These are phyloP conservation scores for Biscogniauxia mediterranea DNA, from an alignment of 2,329 filamentous ascomycete genomes.

Conservation along the genomic window DNA sequence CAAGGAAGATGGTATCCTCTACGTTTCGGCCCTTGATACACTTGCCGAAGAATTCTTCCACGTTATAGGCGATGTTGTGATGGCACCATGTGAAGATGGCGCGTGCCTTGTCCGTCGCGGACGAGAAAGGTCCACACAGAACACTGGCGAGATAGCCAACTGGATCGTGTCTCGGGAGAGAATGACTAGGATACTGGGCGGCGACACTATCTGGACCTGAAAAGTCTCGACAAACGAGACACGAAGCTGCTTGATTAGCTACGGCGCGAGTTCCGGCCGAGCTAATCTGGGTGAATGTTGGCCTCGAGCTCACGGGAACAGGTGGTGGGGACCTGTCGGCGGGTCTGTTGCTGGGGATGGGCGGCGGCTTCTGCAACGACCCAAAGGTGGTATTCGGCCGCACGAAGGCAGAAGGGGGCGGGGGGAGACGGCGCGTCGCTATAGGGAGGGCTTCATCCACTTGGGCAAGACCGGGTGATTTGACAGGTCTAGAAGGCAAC, in stretches of 20 bases:
- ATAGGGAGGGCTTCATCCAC: conserved; percentile 23
- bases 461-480: conserved; percentile 29
- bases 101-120: conserved; percentile 84
- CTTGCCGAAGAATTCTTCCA: conserved; percentile 72
- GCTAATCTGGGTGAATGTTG: conserved; percentile 50
- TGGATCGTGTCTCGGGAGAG: conserved; percentile 64
- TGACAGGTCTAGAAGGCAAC: conserved; percentile 49
- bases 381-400: conserved; percentile 30
- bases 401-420: conserved; percentile 34
- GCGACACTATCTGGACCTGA: conserved; percentile 77
- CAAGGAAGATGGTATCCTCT: conserved; percentile 69
- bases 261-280: conserved; percentile 37
- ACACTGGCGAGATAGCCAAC: conserved; percentile 74
- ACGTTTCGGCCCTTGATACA: conserved; percentile 66
- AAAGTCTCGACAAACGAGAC: conserved; percentile 85
- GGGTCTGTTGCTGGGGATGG: conserved; percentile 28
- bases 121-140: conserved; percentile 77
- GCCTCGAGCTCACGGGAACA: conserved; percentile 51
- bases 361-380: conserved; percentile 18
- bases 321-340: conserved; percentile 47
- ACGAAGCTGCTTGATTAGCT: conserved; percentile 39
- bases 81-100: conserved; percentile 95
- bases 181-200: conserved; percentile 69
- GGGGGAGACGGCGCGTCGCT: conserved; percentile 40
- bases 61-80: conserved; percentile 88